Evolutionary conservation across 1,284 basidiomycete genomes (phyloP), one percentile per base, ranked within the genome.

Genomic region (Gomphus bonarii): DNA sequence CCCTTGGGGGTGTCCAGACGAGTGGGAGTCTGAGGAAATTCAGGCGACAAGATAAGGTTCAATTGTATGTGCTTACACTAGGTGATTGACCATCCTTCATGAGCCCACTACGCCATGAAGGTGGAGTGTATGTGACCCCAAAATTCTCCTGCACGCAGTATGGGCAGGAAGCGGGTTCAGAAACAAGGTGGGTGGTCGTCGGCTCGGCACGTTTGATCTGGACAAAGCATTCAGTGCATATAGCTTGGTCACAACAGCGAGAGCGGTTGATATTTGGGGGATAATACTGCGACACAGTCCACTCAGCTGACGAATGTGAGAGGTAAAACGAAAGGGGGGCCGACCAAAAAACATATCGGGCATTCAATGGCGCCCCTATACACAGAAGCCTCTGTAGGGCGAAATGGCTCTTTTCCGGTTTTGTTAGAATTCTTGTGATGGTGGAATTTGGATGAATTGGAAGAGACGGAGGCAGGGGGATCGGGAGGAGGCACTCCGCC

Each of bases 191-290:
- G 0, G 92, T 95, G 3, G 91, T 77, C 0, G 91, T 95, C 4
- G 95, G 93, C 65, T 99, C 97, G 51, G 80, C 82, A 55, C 95
- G 87, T 74, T 98, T 98, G 74, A 99, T 98, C 73, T 98, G 95
- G 16, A 98, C 94, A 67, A 99, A 99, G 69, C 95, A 99, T 72
- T 99, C 95, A 35, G 95, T 97, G 70, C 95, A 99, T 65, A 99
- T 95, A 31, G 91, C 88, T 66, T 99, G 95, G 74, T 95, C 91
- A 69, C 95, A 99, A 72, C 95, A 99, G 66, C 95, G 82, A 22
- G 95, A 97, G 62, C 85, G 87, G 70, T 99, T 98, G 72, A 98
- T 95, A 68, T 95, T 95, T 30, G 88, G 79, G 35, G 94, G 94
- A 68, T 97, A 97, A 71, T 94, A 94, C 85, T 91, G 65, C 28